Conservation (phyloP, 73 alveolate species). For the Paramecium sexaurelia region DNA sequence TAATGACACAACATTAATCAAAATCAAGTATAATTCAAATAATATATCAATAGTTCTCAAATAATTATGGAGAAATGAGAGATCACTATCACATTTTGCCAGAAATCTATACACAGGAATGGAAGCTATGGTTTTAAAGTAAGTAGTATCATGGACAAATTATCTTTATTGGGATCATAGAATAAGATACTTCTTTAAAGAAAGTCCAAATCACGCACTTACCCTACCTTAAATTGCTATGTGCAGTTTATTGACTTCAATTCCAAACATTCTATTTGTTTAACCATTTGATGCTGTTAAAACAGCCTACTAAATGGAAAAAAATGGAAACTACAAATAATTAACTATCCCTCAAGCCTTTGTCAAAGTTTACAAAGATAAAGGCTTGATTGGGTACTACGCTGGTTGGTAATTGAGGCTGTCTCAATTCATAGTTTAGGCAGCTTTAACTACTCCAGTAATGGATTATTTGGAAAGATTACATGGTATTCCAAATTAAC, state of each 20-base stretch:
- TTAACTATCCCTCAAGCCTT: background rate
- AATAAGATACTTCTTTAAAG: slow-evolving; percentile 34
- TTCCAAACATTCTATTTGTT: slow-evolving; percentile 38
- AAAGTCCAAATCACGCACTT: slow-evolving; percentile 18
- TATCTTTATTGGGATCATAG: slow-evolving; percentile 50
- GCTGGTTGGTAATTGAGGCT: slow-evolving; percentile 15
- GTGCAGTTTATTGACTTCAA: slow-evolving; percentile 40
- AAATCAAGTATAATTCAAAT: background rate
- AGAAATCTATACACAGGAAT: slow-evolving; percentile 15
- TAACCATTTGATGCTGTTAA: slow-evolving; percentile 49
- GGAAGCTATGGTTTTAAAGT: background rate
- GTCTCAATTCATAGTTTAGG: background rate
- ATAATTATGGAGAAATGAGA: background rate
- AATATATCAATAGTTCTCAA: background rate
- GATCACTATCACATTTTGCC: background rate
- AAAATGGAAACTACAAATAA: slow-evolving; percentile 23
- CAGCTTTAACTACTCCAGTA: slow-evolving; percentile 32
- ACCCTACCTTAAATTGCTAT: background rate
- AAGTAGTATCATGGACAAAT: slow-evolving; percentile 49
- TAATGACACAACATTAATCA: slow-evolving; percentile 45
- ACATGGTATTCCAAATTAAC: slow-evolving; percentile 43
- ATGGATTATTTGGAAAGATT: slow-evolving; percentile 56
- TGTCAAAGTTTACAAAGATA: background rate
- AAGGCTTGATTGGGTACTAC: slow-evolving; percentile 13
- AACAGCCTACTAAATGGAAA: slow-evolving; percentile 4